Base-by-base conservation (phyloP, 2,329 filamentous ascomycete genomes). In the Hymenoscyphus albidus region DNA sequence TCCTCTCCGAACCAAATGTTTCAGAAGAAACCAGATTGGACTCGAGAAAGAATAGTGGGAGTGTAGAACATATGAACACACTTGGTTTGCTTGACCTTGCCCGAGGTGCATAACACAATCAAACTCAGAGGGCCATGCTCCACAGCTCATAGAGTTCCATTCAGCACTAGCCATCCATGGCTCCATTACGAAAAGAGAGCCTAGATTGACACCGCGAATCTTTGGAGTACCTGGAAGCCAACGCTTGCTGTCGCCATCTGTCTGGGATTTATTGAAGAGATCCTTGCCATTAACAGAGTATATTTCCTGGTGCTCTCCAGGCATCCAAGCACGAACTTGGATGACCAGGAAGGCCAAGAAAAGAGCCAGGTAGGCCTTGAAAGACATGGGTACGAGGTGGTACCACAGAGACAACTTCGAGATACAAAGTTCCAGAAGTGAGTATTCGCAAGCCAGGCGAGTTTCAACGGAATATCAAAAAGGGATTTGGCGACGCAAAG, bases 221-320 rank as follows among this genome's bases (percentile, higher is more conserved):
- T 39, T 62, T 14, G 39, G 22, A 7, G 66, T 66, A 6, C 58
- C 64, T 3, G 61, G 67, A 18, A 68, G 61, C 67, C 66, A 70
- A 57, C 66, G 58, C 51, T 69, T 69, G n/a, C 12, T 38, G 42
- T 48, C 56, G 54, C 39, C 22, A 10, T 58, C 56, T 22, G 61
- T 27, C 9, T 39, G 13, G 5, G 61, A 62, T 7, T 42, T 22
- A 31, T 67, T 62, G 62, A 69, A 70, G 16, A 67, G 66, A 39
- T 69, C 66, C 13, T 27, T 64, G 3, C 64, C 61, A 16, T 67
- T 61, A 12, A 48, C 27, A 5, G 62, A 51, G 22, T 38, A 61
- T 38, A 70, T 65, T 31, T 60, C 62, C 44, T 61, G 66, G 16
- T 70, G 44, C 42, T 65, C 63, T 51, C 63, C 69, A 12, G 69